Percentiles rank a stretch among this genome's conserved stretches.
phyloP scores from a whole-genome alignment of 2,329 filamentous ascomycete genomes.

The Exophiala calicioides region DNA sequence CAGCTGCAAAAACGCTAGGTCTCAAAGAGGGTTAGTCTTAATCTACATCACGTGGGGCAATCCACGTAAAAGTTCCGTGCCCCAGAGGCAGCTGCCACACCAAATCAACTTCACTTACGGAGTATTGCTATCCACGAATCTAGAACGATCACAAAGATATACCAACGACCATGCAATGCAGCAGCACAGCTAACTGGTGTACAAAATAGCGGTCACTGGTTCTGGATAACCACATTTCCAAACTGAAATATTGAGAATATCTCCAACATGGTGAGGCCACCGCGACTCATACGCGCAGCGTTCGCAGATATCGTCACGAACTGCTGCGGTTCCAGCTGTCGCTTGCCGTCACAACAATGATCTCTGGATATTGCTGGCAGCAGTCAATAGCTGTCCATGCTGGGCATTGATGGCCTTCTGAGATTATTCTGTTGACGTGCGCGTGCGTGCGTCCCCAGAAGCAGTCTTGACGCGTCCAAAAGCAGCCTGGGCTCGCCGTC shows the following conservation, averaged over 20 bases:
- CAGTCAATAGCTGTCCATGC: conserved; percentile 3
- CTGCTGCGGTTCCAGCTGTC: neutral
- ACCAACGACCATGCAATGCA: neutral
- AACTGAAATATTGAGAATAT: too few relatives aligned
- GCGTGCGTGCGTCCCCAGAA: too few relatives aligned
- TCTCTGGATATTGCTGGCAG: conserved; percentile 2
- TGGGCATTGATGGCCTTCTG: neutral
- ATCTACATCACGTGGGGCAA: neutral
- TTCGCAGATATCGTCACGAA: neutral
- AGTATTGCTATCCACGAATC: neutral
- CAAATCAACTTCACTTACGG: neutral
- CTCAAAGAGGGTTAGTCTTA: neutral
- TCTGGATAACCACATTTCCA: too few relatives aligned
- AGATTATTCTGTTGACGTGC: conserved; percentile 8
- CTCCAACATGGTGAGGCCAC: too few relatives aligned
- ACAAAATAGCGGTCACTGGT: too few relatives aligned
- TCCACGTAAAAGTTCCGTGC: neutral
- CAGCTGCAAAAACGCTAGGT: neutral
- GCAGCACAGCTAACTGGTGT: too few relatives aligned
- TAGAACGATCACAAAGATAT: neutral
- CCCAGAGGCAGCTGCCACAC: neutral
- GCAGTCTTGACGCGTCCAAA: conserved; percentile 2
- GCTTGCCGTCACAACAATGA: neutral
- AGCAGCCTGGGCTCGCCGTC: conserved; percentile 1
- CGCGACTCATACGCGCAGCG: neutral